A percentile compares a stretch with the other conserved stretches of the same genome.
phyloP scores from a whole-genome alignment of 805 yeast species.

The Candida pseudofarinosa region DNA sequence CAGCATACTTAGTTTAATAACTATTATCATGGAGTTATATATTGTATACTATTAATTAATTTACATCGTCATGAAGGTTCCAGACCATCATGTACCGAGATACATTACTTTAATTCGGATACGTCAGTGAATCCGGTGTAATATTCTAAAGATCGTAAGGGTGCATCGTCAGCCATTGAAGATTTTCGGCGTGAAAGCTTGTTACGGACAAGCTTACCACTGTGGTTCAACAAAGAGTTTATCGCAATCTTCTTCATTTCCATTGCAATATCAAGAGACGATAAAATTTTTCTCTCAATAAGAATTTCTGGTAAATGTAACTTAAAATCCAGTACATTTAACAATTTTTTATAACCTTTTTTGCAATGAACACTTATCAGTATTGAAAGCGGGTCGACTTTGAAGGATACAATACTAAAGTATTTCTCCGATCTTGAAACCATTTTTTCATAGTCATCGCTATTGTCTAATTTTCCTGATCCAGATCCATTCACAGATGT shows the following conservation, averaged over 20 bases:
- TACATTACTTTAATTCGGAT: too few species aligned
- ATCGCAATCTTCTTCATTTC: slow-evolving; percentile 27
- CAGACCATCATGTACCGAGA: too few species aligned
- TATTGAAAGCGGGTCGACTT: slow-evolving; percentile 23
- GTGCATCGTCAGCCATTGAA: slow-evolving; percentile 10
- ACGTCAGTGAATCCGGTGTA: slow-evolving; percentile 21
- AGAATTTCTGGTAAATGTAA: slow-evolving; percentile 30
- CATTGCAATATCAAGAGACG: slow-evolving; percentile 33
- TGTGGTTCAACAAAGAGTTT: slow-evolving; percentile 30
- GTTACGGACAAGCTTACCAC: slow-evolving; percentile 32
- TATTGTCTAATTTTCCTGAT: slow-evolving; percentile 11
- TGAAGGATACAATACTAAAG: slow-evolving; percentile 61
- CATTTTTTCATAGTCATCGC: slow-evolving; percentile 52
- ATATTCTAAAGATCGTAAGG: slow-evolving; percentile 18
- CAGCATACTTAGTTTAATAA: slow-evolving; percentile 24
- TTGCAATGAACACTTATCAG: slow-evolving; percentile 33
- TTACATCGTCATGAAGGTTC: background rate
- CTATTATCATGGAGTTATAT: background rate
- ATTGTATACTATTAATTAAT: background rate
- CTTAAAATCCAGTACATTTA: slow-evolving; percentile 36
- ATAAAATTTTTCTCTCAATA: slow-evolving; percentile 27
- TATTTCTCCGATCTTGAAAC: slow-evolving; percentile 68
- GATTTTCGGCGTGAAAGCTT: slow-evolving; percentile 20
- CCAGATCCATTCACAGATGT: slow-evolving; percentile 4
- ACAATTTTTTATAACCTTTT: slow-evolving; percentile 29